Evolutionary conservation across 2,329 filamentous ascomycete species (phyloP).

Genomic region (Aspergillus tamarii): DNA sequence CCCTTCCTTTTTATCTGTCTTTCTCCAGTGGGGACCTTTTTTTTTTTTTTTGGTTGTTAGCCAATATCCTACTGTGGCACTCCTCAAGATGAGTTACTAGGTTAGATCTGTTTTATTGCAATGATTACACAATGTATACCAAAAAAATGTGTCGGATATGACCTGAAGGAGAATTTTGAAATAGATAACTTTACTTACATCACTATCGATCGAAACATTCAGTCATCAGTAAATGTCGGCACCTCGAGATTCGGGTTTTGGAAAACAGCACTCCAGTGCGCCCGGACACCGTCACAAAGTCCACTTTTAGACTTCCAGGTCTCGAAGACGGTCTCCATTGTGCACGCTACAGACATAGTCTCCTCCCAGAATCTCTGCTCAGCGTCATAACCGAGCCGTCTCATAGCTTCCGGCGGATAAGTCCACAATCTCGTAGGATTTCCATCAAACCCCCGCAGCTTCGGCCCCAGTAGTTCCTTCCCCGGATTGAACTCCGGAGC

Average conservation of each 20-base stretch:
- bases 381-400: constrained; percentile 34
- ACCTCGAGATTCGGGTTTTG: constrained; percentile 13
- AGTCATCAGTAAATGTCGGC: constrained; percentile 15
- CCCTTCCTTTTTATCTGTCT: too few relatives aligned
- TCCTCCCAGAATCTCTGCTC: constrained; percentile 38
- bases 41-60: neutral
- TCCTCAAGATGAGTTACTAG: neutral
- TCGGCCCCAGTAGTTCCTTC: constrained; percentile 27
- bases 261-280: constrained; percentile 28
- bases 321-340: constrained; percentile 28
- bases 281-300: constrained; percentile 20
- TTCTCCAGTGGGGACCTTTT: too few relatives aligned
- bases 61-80: neutral
- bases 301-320: constrained; percentile 26
- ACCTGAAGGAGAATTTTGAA: neutral
- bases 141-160: neutral
- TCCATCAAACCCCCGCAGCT: constrained; percentile 25
- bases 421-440: constrained; percentile 30
- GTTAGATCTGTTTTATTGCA: neutral
- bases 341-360: constrained; percentile 28
- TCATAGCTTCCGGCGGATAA: constrained; percentile 24
- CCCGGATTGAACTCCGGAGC: constrained; percentile 35
- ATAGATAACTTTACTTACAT: too few relatives aligned
- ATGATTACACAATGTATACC: neutral
- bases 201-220: neutral